Base-by-base conservation (phyloP, 1,284 basidiomycete species). In the Puccinia novopanici region DNA sequence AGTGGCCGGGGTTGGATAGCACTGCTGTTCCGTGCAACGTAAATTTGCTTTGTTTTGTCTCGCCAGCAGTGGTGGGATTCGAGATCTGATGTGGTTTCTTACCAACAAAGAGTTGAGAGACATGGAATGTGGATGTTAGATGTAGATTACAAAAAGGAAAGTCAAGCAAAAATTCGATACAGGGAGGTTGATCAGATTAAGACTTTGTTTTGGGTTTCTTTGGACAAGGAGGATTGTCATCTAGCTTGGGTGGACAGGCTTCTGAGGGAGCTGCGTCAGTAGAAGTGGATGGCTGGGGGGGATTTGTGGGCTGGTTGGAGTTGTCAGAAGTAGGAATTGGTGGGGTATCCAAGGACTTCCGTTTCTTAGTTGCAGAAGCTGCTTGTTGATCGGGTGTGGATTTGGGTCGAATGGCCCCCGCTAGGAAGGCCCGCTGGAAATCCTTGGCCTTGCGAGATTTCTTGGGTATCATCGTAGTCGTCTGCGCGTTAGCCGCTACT, bases 381-480 rank as follows among this genome's bases (percentile, higher is more conserved):
- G 27, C 50, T 24, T 54, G 34, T 13, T 52, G 50, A 40, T 48
- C 45, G n/a, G 55, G 45, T 63, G 42, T 68, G 42, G 61, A 45
- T 50, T 55, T 67, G 19, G 75, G 75, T 40, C 75, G 61, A 37
- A 78, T 78, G 15, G 75, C 75, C 30, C 63, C 63, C 40, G 75
- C 75, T 27, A 78, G 34, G 48, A 78, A 78, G 13, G 75, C 27
- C 24, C 65, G 57, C 40, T 78, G 75, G 27, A 70, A 78, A 59
- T 78, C 75, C 40, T 78, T 78, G 13, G 75, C 45, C 52, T 78
- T 78, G 15, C 63, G 61, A 27, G 48, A 34, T 59, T 78, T 78
- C 27, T 70, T 78, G 15, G 75, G 75, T 40, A 78, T 73, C 70
- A 73, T 73, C 34, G 70, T 73, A 24, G 45, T 50, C 50, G 75